Conservation (phyloP, 495 filamentous ascomycete genomes). For the Oleoguttula mirabilis region DNA sequence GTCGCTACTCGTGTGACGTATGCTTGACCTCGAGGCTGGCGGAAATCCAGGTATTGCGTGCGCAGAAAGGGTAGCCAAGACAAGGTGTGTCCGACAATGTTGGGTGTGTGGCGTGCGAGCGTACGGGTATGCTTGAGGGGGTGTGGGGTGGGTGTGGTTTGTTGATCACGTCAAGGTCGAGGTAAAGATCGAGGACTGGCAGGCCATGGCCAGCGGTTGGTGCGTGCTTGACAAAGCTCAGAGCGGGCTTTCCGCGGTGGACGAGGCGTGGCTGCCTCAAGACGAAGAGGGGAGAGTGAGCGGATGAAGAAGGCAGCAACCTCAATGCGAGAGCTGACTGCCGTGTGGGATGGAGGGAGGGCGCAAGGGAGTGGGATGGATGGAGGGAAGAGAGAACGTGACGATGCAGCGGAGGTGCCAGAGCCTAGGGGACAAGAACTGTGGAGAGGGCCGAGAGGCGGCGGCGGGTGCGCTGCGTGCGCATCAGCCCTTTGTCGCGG, state of each 20-base stretch:
- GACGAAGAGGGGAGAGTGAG: conserved; percentile 9
- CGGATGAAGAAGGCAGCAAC: conserved; percentile 15
- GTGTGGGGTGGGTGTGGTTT: neutral
- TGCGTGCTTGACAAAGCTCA: neutral
- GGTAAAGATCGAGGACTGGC: conserved; percentile 17
- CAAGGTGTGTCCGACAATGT: no score
- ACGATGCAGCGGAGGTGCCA: no score
- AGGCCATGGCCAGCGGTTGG: conserved; percentile 2
- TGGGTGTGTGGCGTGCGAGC: no score
- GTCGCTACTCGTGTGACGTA: no score
- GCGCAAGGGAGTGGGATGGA: neutral
- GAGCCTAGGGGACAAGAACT: no score
- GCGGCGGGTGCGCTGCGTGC: no score
- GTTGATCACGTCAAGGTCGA: neutral
- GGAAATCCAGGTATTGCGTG: no score
- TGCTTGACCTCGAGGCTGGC: no score
- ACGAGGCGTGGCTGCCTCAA: conserved; percentile 1
- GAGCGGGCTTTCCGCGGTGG: conserved; percentile 4
- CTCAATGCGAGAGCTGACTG: conserved; percentile 2
- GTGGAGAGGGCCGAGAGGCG: no score
- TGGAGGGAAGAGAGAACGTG: neutral
- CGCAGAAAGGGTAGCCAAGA: no score
- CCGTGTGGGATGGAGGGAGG: conserved; percentile 1
- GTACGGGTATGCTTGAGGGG: neutral
- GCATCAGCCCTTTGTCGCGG: no score